These are phyloP conservation scores for Ceratocystis smalleyi DNA, from an alignment of 2,329 filamentous ascomycete species.

Conservation along the genomic window DNA sequence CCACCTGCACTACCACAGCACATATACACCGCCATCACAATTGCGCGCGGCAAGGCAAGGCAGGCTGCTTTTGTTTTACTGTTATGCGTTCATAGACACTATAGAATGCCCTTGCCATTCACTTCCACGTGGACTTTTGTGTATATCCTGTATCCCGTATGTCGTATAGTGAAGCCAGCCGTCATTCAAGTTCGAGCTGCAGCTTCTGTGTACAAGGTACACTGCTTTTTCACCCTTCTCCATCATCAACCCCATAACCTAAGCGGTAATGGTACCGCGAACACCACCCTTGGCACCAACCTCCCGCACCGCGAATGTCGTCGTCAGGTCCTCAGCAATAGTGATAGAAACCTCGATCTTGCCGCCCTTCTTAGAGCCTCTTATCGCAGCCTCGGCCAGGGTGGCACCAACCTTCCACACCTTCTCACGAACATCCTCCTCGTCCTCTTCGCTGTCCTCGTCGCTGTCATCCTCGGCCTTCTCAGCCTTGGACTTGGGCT, in stretches of 20 bases:
- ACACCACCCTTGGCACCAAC: constrained; percentile 78
- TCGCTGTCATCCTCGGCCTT: constrained; percentile 45
- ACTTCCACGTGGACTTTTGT: constrained; percentile 15
- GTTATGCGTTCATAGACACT: constrained; percentile 5
- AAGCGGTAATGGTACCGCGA: constrained; percentile 38
- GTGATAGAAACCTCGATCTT: constrained; percentile 93
- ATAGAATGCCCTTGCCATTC: constrained; percentile 4
- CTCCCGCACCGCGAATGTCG: constrained; percentile 70
- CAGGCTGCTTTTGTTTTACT: constrained; percentile 8
- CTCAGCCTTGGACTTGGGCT: constrained; percentile 58
- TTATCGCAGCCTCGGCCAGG: constrained; percentile 74
- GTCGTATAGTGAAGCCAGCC: constrained; percentile 5
- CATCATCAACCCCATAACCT: constrained; percentile 10
- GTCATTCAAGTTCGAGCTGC: not conserved
- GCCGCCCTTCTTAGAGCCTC: constrained; percentile 67
- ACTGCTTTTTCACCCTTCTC: constrained; percentile 5
- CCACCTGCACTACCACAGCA: not conserved
- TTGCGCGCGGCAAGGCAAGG: not conserved
- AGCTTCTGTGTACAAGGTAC: not conserved
- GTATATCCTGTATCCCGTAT: constrained; percentile 16
- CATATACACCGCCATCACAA: not conserved
- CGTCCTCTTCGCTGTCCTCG: constrained; percentile 55
- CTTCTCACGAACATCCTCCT: constrained; percentile 77
- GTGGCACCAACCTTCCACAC: constrained; percentile 75
- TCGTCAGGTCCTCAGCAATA: constrained; percentile 60